These are phyloP conservation scores for Gentiana dahurica DNA, from an alignment of 257 asterid genomes.

Conservation along the genomic window DNA sequence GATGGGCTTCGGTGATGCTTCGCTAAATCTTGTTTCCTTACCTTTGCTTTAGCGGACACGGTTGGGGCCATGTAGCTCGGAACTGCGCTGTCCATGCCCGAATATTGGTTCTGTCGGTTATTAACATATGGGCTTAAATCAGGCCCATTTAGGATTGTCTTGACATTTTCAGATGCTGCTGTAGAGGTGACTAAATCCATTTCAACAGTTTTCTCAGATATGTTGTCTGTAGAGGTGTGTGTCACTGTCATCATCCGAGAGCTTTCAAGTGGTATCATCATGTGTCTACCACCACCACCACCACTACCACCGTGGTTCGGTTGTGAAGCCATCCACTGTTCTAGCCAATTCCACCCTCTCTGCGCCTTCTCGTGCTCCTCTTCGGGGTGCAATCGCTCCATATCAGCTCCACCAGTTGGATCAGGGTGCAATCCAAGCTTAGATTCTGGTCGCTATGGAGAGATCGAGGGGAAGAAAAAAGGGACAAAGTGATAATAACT, in stretches of 20 bases:
- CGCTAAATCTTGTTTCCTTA: conserved; percentile 31
- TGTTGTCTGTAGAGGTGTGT: conserved; percentile 24
- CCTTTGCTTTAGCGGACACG: conserved; percentile 79
- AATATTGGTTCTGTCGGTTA: conserved; percentile 15
- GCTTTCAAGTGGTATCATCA: conserved; percentile 28
- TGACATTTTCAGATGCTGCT: conserved; percentile 25
- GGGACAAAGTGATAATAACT: too few species aligned
- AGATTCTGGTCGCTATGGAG: conserved; percentile 15
- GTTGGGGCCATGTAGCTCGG: conserved; percentile 95
- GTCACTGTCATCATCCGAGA: conserved; percentile 16
- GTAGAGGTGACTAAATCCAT: conserved; percentile 31
- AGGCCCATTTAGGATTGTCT: conserved; percentile 6
- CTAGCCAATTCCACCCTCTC: conserved; percentile 90
- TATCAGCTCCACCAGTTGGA: conserved; percentile 14
- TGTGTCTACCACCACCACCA: conserved; percentile 21
- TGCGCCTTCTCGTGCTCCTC: conserved; percentile 36
- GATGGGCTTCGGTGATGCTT: conserved; percentile 43
- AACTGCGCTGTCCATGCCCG: conserved; percentile 13
- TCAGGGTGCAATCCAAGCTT: conserved; percentile 16
- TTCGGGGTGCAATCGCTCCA: conserved; percentile 12
- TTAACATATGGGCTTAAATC: conserved; percentile 37
- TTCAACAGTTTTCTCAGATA: conserved; percentile 64
- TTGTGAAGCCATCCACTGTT: conserved; percentile 84
- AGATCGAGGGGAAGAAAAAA: background rate
- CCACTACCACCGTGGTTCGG: conserved; percentile 22